Evolutionary conservation across 768 basidiomycete species (phyloP).

Genomic region (Russula olivacea): DNA sequence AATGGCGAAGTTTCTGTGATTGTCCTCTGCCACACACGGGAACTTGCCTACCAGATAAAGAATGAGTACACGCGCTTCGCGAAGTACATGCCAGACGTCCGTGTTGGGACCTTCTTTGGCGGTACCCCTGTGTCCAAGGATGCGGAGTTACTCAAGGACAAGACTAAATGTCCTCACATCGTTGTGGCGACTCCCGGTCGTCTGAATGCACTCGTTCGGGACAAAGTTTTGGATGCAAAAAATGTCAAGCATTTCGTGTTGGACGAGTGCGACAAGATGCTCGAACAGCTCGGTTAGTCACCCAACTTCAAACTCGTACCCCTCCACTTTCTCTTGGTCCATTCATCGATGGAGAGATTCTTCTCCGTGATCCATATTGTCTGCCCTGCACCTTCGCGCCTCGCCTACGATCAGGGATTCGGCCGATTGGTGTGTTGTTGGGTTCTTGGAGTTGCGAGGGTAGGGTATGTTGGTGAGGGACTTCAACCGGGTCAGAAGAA

Average conservation of each 20-base stretch:
- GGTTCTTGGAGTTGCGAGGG: slow-evolving; percentile 17
- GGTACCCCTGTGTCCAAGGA: slow-evolving; percentile 94
- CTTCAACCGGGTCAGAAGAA: slow-evolving; percentile 14
- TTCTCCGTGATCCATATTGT: slow-evolving; percentile 49
- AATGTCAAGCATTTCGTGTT: slow-evolving; percentile 99
- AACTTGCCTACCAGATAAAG: slow-evolving; percentile 99
- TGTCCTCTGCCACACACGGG: slow-evolving; percentile 98
- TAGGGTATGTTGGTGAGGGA: slow-evolving; percentile 11
- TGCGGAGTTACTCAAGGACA: slow-evolving; percentile 88
- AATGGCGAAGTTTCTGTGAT: slow-evolving; percentile 97
- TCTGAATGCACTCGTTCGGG: slow-evolving; percentile 89
- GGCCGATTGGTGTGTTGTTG: slow-evolving; percentile 24
- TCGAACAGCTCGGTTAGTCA: slow-evolving; percentile 99
- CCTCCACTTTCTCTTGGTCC: slow-evolving; percentile 30
- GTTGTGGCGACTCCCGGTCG: slow-evolving; percentile 98
- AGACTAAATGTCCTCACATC: slow-evolving; percentile 96
- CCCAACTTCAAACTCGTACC: slow-evolving; percentile 65
- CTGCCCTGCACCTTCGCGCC: slow-evolving; percentile 27
- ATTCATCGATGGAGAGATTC: slow-evolving; percentile 31
- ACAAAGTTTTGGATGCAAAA: slow-evolving; percentile 92
- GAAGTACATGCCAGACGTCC: slow-evolving; percentile 99
- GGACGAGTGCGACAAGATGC: slow-evolving; percentile 99
- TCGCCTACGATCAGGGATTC: slow-evolving; percentile 24
- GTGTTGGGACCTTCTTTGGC: slow-evolving; percentile 96
- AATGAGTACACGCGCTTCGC: slow-evolving; percentile 99